A percentile compares a stretch with the other conserved stretches of the same genome.
These are phyloP conservation scores for Venturia carpophila DNA, from an alignment of 2,329 filamentous ascomycete species.

Conservation along the genomic window DNA sequence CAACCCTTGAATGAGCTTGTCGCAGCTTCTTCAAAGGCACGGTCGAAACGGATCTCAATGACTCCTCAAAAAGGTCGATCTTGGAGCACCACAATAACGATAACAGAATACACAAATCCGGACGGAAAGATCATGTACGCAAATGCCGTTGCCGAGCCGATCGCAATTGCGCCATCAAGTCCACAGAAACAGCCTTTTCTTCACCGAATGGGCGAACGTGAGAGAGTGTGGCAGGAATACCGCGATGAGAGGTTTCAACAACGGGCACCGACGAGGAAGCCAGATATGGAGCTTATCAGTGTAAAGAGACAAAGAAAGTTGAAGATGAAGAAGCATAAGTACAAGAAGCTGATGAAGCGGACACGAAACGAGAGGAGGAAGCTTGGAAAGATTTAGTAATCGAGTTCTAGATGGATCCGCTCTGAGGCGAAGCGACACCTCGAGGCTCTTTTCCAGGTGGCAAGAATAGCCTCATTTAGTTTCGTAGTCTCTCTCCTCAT, in stretches of 20 bases:
- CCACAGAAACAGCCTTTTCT: conserved; percentile 47
- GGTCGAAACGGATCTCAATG: conserved; percentile 19
- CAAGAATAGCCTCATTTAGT: not conserved
- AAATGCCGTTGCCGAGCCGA: conserved; percentile 22
- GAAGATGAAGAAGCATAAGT: conserved; percentile 99
- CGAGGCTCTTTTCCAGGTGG: not conserved
- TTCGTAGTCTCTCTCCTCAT: not conserved
- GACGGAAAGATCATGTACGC: conserved; percentile 46
- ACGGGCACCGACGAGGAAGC: conserved; percentile 28
- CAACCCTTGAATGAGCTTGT: conserved; percentile 42
- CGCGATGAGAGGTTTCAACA: conserved; percentile 35
- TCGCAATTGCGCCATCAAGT: conserved; percentile 8
- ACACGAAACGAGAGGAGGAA: conserved; percentile 84
- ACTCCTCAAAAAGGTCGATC: conserved; percentile 27
- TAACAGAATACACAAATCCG: conserved; percentile 46
- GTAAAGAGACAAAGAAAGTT: conserved; percentile 87
- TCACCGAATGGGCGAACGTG: conserved; percentile 61
- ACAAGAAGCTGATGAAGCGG: conserved; percentile 96
- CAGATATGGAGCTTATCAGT: conserved; percentile 70
- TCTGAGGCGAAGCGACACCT: not conserved
- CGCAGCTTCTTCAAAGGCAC: conserved; percentile 17
- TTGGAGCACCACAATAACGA: conserved; percentile 41
- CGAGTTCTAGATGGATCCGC: not conserved
- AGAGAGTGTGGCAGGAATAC: conserved; percentile 51
- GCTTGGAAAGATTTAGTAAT: conserved; percentile 41